phyloP scores from a whole-genome alignment of 2,329 filamentous ascomycete species.

The Talaromyces marneffei region DNA sequence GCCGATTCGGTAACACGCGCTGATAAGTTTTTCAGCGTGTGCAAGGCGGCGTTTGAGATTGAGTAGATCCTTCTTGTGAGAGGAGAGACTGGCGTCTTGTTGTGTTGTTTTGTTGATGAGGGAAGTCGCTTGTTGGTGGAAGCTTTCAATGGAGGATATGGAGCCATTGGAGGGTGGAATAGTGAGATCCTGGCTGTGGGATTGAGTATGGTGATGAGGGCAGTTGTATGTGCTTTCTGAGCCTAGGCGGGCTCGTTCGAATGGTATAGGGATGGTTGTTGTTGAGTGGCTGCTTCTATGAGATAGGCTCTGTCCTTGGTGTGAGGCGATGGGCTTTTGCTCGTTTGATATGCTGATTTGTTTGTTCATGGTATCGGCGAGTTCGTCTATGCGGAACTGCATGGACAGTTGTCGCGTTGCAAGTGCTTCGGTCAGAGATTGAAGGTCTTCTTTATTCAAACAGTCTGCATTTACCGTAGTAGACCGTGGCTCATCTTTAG shows the following conservation, averaged over 20 bases:
- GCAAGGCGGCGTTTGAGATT: constrained; percentile 7
- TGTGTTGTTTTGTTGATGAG: background rate
- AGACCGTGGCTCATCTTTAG: background rate
- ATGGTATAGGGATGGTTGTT: background rate
- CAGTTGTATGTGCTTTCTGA: background rate
- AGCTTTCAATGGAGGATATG: background rate
- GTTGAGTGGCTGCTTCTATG: background rate
- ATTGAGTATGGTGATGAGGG: background rate
- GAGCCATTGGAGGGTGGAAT: background rate
- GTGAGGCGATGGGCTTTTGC: background rate
- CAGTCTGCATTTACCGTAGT: background rate
- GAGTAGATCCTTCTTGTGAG: background rate
- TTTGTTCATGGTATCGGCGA: background rate
- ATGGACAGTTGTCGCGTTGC: constrained; percentile 6
- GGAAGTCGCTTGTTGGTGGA: background rate
- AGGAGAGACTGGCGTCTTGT: background rate
- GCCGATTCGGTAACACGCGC: background rate
- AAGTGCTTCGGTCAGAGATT: constrained; percentile 2
- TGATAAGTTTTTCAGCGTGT: constrained; percentile 8
- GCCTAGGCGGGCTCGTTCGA: background rate
- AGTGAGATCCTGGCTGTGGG: background rate
- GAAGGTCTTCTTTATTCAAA: background rate
- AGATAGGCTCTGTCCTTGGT: background rate
- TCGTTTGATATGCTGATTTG: background rate
- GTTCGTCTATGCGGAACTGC: constrained; percentile 3